Conservation (phyloP, 805 yeast genomes). For the Nakazawaea holstii region DNA sequence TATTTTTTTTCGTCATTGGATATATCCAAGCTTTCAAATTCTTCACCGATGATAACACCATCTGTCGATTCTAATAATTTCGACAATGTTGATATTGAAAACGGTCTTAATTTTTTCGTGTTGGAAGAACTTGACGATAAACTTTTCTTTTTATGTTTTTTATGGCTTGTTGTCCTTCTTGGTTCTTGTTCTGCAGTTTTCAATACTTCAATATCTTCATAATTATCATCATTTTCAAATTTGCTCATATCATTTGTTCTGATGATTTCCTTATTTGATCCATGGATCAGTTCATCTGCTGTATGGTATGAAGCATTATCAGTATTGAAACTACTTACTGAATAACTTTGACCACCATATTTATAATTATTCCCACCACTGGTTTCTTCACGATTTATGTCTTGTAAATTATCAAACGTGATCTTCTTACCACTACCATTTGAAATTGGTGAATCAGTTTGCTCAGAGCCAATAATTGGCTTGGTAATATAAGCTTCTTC, state of each 20-base stretch:
- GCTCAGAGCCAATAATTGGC: neutral
- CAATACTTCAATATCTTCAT: slow-evolving; percentile 12
- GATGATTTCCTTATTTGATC: neutral
- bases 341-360: neutral
- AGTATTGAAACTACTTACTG: slow-evolving; percentile 8
- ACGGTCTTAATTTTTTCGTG: slow-evolving; percentile 22
- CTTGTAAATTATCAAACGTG: no score
- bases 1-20: slow-evolving; percentile 73
- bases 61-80: slow-evolving; percentile 51
- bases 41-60: slow-evolving; percentile 60
- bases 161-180: neutral
- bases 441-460: no score
- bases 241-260: slow-evolving; percentile 2
- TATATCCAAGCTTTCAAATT: slow-evolving; percentile 67
- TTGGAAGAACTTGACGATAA: slow-evolving; percentile 16
- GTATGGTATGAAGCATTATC: slow-evolving; percentile 12
- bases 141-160: slow-evolving; percentile 11
- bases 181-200: neutral
- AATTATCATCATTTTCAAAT: slow-evolving; percentile 11
- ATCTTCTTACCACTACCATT: neutral
- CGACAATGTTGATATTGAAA: slow-evolving; percentile 39
- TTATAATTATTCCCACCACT: neutral
- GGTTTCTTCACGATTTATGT: neutral
- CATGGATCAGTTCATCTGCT: slow-evolving; percentile 16
- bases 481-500: slow-evolving; percentile 1